Percentiles rank a stretch among this genome's conserved stretches.
phyloP scores from a whole-genome alignment of 2,329 filamentous ascomycete genomes.

The Penicillium sp. region DNA sequence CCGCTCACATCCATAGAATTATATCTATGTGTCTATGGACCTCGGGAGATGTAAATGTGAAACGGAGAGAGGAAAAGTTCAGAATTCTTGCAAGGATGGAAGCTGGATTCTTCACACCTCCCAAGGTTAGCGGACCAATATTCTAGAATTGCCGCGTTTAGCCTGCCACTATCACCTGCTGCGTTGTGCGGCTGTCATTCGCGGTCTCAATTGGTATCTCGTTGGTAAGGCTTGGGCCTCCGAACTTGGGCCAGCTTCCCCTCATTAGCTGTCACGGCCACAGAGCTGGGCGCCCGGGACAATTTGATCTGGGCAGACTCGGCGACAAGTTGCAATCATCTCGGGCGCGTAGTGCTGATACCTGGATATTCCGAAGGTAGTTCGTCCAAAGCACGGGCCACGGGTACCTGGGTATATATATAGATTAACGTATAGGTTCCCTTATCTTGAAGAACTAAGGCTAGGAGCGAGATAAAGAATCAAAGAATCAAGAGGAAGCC shows the following conservation, averaged over 20 bases:
- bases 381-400: not conserved
- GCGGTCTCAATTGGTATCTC: conserved; percentile 4
- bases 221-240: conserved; percentile 2
- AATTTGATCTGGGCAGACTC: no score
- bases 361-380: no score
- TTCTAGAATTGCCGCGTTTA: conserved; percentile 15
- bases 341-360: no score
- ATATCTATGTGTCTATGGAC: not conserved
- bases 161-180: conserved; percentile 8
- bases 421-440: not conserved
- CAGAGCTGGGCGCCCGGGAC: no score
- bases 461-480: not conserved
- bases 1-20: not conserved
- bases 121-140: not conserved
- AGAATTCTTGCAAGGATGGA: not conserved
- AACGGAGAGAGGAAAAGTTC: not conserved
- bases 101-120: not conserved
- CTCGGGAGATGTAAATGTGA: not conserved
- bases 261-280: not conserved
- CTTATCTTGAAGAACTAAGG: not conserved
- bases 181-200: conserved; percentile 15
- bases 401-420: not conserved
- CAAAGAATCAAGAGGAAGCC: not conserved
- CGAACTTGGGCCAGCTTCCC: not conserved
- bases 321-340: no score